These are phyloP conservation scores for Lithocarpus polystachyus DNA, from an alignment of 306 rosid species.

Conservation along the genomic window DNA sequence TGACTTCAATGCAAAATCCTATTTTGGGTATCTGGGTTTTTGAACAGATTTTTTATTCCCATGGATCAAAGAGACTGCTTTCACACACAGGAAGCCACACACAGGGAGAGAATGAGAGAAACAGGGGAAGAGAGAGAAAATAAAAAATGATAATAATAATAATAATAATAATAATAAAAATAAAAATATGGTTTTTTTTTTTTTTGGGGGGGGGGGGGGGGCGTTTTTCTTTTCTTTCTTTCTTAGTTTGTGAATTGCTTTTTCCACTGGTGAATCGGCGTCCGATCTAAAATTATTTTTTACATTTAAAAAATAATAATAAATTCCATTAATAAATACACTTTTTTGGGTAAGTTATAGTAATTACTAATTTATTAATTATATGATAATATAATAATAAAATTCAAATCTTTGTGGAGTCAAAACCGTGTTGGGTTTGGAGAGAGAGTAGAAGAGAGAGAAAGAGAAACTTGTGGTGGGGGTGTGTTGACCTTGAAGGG, in stretches of 20 bases:
- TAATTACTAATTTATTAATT: neutral
- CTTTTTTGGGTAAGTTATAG: neutral
- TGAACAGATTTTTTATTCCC: conserved; percentile 28
- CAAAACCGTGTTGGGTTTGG: conserved; percentile 55
- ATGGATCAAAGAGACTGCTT: conserved; percentile 39
- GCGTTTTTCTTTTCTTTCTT: neutral
- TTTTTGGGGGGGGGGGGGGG: neutral
- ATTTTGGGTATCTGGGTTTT: conserved; percentile 30
- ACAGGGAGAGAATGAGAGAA: conserved; percentile 6
- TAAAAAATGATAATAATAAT: conserved; percentile 22
- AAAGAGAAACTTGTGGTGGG: conserved; percentile 33
- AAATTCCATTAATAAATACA: neutral
- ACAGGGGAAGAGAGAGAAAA: neutral
- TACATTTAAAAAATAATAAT: conserved; percentile 21
- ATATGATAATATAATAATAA: neutral
- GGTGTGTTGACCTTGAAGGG: conserved; percentile 48
- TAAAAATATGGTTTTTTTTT: conserved; percentile 7
- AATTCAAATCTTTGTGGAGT: conserved; percentile 15
- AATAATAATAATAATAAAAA: conserved; percentile 8
- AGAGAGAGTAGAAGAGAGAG: conserved; percentile 34
- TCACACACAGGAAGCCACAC: neutral
- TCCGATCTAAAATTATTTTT: conserved; percentile 57
- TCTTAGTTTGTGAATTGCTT: conserved; percentile 28
- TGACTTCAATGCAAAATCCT: neutral
- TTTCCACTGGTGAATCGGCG: conserved; percentile 38